Base-by-base conservation (phyloP, 176 grass and related monocot species). In the Carex kokanica region DNA sequence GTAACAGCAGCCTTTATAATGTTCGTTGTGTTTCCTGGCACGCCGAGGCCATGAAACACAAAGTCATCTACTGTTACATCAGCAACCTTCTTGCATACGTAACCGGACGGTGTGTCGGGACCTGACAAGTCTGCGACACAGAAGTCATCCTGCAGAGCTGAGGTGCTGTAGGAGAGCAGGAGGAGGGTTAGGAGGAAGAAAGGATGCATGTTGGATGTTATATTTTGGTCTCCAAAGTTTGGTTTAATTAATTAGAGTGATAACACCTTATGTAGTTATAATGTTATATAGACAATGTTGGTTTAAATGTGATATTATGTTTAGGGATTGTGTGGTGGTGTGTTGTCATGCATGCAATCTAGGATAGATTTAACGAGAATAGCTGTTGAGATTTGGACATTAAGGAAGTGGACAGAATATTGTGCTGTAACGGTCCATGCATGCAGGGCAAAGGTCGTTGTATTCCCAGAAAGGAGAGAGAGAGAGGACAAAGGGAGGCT, bases 1-100 rank as follows among this genome's bases (percentile, higher is more conserved):
- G 88, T 89, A 62, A 96, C 85, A 17, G 91, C 87, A 0, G 87
- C 91, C 82, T 86, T 84, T 84, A 96, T 89, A 78, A 89, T 57
- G 74, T 82, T 75, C 18, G 60, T 84, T 75, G 85, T 91, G 41
- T 93, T 91, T n/a, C 93, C 87, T 0, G 81, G 27, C 2, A 58
- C 5, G 1, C 81, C 88, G 0, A 96, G 87, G 14, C 93, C 93
- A 16, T 65, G 68, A 78, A 67, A 96, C 68, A 61, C 77, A 84
- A 96, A 96, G 87, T 93, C 93, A 0, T 67, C 52, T 18, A 62
- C 54, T 59, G 45, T 86, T 63, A 89, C 93, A 52, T 16, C 20
- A 3, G 78, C 24, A 52, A 23, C 68, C 6, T 31, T 36, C 85
- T 93, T 97, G 87, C 94, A 97, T 60, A 81, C 61, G 80, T 89